Evolutionary conservation across 139 green algal genomes (phyloP).

Genomic region (Parachlorella kessleri): DNA sequence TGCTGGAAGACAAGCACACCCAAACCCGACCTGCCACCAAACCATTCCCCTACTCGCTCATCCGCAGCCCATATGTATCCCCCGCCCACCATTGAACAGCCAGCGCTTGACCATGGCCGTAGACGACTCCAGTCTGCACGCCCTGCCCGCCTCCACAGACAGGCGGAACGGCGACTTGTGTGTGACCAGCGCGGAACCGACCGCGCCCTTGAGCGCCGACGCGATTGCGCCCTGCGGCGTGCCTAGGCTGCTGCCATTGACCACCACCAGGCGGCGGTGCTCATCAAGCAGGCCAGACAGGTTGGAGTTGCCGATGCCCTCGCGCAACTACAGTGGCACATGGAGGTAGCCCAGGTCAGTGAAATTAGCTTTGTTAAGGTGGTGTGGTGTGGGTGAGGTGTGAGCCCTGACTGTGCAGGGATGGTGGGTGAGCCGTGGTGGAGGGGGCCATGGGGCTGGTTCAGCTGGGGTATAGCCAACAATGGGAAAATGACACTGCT

Average conservation of each 20-base stretch:
- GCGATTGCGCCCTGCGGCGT: neutral
- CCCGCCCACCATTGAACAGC: constrained; percentile 36
- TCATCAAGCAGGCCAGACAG: constrained; percentile 18
- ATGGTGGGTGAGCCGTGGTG: no score
- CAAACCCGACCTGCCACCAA: no score
- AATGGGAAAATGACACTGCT: no score
- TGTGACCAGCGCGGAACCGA: constrained; percentile 33
- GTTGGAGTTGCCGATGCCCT: constrained; percentile 28
- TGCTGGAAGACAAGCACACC: no score
- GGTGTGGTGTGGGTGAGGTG: no score
- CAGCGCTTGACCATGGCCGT: constrained; percentile 30
- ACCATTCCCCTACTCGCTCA: no score
- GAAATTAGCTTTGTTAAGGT: no score
- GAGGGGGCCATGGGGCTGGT: no score
- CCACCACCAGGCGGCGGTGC: constrained; percentile 21
- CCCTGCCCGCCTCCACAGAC: constrained; percentile 18
- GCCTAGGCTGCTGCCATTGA: neutral
- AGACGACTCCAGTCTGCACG: constrained; percentile 26
- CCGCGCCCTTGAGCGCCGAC: constrained; percentile 29
- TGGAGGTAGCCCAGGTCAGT: no score
- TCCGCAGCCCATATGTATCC: no score
- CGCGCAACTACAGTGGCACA: constrained; percentile 12
- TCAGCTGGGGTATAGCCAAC: no score
- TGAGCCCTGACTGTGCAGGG: no score
- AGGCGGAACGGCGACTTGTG: constrained; percentile 41